Evolutionary conservation across 2,329 filamentous ascomycete genomes (phyloP), one percentile per base, ranked within the genome.

Genomic region (Colletotrichum phormii): DNA sequence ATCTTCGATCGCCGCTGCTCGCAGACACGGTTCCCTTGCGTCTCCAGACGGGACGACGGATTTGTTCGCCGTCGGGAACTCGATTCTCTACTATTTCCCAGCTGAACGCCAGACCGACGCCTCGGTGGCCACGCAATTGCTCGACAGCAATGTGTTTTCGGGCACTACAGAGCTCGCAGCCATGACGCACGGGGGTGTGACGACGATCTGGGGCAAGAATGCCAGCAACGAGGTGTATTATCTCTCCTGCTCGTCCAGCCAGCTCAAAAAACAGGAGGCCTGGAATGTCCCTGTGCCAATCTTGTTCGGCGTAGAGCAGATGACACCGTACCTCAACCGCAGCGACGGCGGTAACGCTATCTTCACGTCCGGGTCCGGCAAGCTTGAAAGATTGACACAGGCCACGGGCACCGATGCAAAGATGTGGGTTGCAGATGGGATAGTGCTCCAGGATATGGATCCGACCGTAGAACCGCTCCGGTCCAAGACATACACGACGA

Each of bases 221-320:
- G 49, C 49, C 49, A 53, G n/a, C 12, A 13, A 53, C 1, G 49
- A 53, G 0, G 49, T 53, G n/a, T 53, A 24, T 8, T 53, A 24
- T n/a, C 49, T 53, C 49, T 53, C 49, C 0, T 53, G 49, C 49
- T n/a, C 49, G 0, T 53, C 49, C n/a, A 53, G 49, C n/a, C 49
- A 53, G 22, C 49, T 53, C 3, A 0, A 0, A n/a, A 24, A n/a
- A 2, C 49, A n/a, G 3, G 8, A 0, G n/a, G 49, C 49, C 0
- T 53, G 49, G 49, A 53, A n/a, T 1, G 49, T 24, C 1, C 49
- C 49, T 53, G 49, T 53, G 3, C 49, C 49, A 11, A 53, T 53
- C 2, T 3, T 53, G 49, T 53, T 24, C 0, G n/a, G 49, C n/a
- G 49, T 53, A 0, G 49, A 53, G 49, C 49, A 13, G 3, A 53